Base-by-base conservation (phyloP, 345 rosid genomes). In the Xanthoceras sorbifolium region DNA sequence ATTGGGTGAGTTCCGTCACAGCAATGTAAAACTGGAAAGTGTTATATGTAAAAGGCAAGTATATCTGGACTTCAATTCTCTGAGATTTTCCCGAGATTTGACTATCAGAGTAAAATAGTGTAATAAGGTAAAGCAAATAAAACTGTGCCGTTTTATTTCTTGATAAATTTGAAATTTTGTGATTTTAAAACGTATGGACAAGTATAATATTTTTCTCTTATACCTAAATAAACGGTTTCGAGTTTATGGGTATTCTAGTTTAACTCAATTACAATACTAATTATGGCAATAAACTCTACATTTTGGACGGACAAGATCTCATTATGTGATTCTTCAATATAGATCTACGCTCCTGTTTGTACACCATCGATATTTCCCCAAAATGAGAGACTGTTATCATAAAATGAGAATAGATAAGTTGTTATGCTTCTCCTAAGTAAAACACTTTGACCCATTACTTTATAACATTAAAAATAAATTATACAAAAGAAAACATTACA, bases 1-100 rank as follows among this genome's bases (percentile, higher is more conserved):
- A 86, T 78, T 88, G 81, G 87, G 1, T 0, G 0, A 38, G 29
- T 17, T 44, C 74, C 77, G 89, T 86, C 87, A 86, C 52, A 17
- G 70, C 44, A 14, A 9, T 15, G 40, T 14, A 10, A 15, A 26
- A 46, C 40, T 32, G 79, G 73, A 36, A 75, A 28, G 52, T 32
- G 44, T 66, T 2, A 15, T 59, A 54, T 23, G 3, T 15, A 26
- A n/a, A 26, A n/a, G 63, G 68, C 38, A 34, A 72, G 48, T 50
- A 3, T 25, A 20, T 69, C 75, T 67, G 36, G 64, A 26, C 65
- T 63, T 5, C 52, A 29, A 44, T 68, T 62, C 23, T 62, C 42
- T 15, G 50, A 40, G 40, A 40, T 60, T 65, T 72, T 54, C 0
- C 26, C 40, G 40, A 36, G 40, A 36, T 10, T 6, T 9, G 20